phyloP scores from a whole-genome alignment of 495 filamentous ascomycete species.

The Penicillium crystallinum region DNA sequence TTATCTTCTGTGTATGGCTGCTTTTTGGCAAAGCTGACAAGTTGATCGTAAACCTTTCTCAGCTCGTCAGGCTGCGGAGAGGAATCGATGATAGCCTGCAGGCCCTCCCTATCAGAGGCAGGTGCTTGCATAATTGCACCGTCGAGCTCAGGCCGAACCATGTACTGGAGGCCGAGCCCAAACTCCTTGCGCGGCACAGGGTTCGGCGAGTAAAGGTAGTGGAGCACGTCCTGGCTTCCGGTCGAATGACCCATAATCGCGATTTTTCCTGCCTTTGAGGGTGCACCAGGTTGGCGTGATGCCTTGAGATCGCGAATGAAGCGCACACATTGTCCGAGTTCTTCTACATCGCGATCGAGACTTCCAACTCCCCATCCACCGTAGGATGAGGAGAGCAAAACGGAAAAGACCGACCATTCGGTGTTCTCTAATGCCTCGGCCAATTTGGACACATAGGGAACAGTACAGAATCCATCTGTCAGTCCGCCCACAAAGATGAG shows the following conservation, averaged over 20 bases:
- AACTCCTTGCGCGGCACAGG: conserved; percentile 24
- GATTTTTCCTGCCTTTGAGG: conserved; percentile 51
- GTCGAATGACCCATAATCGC: conserved; percentile 85
- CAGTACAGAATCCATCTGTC: conserved; percentile 69
- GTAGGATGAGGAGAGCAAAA: conserved; percentile 60
- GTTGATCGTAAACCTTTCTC: conserved; percentile 42
- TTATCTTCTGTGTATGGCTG: conserved; percentile 38
- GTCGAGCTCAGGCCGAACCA: conserved; percentile 51
- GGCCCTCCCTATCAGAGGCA: conserved; percentile 70
- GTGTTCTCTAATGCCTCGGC: conserved; percentile 53
- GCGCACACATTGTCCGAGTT: conserved; percentile 65
- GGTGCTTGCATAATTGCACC: conserved; percentile 81
- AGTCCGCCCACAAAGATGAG: conserved; percentile 84
- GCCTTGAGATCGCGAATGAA: conserved; percentile 54
- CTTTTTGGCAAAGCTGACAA: conserved; percentile 47
- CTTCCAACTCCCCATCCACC: conserved; percentile 66
- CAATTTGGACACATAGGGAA: conserved; percentile 54
- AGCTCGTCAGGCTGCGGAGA: conserved; percentile 20
- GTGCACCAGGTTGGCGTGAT: conserved; percentile 17
- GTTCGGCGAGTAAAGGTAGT: conserved; percentile 54
- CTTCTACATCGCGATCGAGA: conserved; percentile 64
- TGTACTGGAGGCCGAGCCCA: conserved; percentile 19
- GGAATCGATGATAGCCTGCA: conserved; percentile 31
- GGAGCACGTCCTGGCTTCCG: conserved; percentile 82
- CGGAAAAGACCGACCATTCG: conserved; percentile 57